Evolutionary conservation across 129 eudicot species (phyloP).

Genomic region (Glebionis coronaria): DNA sequence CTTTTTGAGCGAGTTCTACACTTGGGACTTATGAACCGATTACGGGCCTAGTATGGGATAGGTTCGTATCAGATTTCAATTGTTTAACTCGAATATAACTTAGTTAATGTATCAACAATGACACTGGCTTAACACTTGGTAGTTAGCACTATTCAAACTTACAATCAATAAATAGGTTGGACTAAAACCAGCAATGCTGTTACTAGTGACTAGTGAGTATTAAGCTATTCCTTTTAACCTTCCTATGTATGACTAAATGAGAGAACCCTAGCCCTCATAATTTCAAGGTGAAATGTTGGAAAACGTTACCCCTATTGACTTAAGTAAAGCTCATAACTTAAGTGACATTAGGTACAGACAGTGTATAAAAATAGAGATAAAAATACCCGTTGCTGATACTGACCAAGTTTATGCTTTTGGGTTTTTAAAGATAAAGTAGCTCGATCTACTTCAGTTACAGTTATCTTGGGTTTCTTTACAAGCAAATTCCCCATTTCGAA

Average conservation of each 20-base stretch:
- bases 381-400: constrained; percentile 82
- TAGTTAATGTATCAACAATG: neutral
- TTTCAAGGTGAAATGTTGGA: neutral
- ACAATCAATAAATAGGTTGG: neutral
- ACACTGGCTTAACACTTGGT: neutral
- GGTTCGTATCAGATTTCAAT: no score
- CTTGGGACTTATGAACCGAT: no score
- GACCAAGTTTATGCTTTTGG: constrained; percentile 90
- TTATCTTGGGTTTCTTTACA: constrained; percentile 94
- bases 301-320: no score
- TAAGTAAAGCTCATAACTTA: no score
- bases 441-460: constrained; percentile 93
- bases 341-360: no score
- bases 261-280: neutral
- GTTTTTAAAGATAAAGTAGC: constrained; percentile 95
- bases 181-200: neutral
- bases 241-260: neutral
- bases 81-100: neutral
- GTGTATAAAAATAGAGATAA: neutral
- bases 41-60: no score
- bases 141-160: no score
- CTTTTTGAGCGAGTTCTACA: no score
- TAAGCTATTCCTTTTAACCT: neutral
- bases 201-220: neutral
- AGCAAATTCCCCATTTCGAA: constrained; percentile 83